Evolutionary conservation across 106 monocot genomes (phyloP).

Genomic region (Triglochin maritima): DNA sequence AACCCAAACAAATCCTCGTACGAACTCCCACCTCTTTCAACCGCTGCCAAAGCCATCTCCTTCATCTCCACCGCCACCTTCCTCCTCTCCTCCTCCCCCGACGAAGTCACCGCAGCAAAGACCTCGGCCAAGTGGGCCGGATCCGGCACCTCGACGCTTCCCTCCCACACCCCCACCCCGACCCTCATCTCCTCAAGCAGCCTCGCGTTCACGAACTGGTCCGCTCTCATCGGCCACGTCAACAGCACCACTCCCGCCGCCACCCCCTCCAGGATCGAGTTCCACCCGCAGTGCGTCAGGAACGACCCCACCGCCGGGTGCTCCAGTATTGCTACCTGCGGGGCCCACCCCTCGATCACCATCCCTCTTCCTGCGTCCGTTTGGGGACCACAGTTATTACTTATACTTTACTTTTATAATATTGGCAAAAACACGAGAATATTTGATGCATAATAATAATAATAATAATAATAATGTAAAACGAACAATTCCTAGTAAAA

Average conservation of each 20-base stretch:
- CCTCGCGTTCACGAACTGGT: conserved; percentile 46
- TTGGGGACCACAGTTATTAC: no score
- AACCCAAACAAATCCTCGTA: not conserved
- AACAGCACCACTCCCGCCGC: conserved; percentile 37
- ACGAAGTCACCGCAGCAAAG: conserved; percentile 6
- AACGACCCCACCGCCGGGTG: conserved; percentile 51
- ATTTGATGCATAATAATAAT: no score
- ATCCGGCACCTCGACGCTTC: conserved; percentile 11
- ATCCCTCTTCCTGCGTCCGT: conserved; percentile 14
- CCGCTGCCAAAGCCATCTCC: conserved; percentile 18
- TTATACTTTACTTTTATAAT: no score
- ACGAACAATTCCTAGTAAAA: no score
- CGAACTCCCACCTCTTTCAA: conserved; percentile 32
- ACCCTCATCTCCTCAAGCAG: conserved; percentile 25
- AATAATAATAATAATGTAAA: no score
- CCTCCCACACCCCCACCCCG: conserved; percentile 20
- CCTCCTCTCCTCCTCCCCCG: not conserved
- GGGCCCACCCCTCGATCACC: conserved; percentile 45
- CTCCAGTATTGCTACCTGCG: conserved; percentile 35
- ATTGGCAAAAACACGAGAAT: no score
- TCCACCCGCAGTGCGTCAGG: conserved; percentile 54
- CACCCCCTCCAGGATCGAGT: conserved; percentile 38
- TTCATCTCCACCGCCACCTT: conserved; percentile 13
- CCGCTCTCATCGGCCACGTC: conserved; percentile 56
- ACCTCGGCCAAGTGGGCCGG: conserved; percentile 18